Evolutionary conservation across 208 protist genomes (phyloP).

Genomic region (Crithidia bombi): DNA sequence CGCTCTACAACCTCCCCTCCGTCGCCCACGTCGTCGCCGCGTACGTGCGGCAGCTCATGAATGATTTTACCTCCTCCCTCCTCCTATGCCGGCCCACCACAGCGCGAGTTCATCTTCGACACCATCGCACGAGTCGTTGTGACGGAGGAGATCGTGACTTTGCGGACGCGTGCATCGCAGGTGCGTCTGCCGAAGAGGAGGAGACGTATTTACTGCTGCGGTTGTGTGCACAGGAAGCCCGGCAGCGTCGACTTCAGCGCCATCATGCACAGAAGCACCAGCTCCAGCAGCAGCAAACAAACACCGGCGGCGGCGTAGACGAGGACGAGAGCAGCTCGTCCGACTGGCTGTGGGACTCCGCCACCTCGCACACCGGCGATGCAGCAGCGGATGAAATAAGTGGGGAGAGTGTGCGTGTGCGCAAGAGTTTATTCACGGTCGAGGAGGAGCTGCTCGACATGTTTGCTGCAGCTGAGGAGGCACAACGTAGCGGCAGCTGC

Average conservation of each 20-base stretch:
- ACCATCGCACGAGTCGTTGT: too few relatives aligned
- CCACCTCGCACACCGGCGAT: neutral
- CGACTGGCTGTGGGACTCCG: slow-evolving; percentile 8
- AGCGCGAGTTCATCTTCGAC: neutral
- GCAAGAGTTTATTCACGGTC: slow-evolving; percentile 2
- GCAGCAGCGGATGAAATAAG: neutral
- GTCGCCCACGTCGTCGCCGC: slow-evolving; percentile 34
- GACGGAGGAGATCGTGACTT: too few relatives aligned
- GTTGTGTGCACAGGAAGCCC: slow-evolving; percentile 18
- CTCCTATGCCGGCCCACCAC: slow-evolving; percentile 32
- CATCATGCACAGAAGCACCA: neutral
- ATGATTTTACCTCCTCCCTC: slow-evolving; percentile 49
- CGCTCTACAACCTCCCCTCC: slow-evolving; percentile 39
- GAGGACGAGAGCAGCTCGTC: neutral
- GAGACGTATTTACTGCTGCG: slow-evolving; percentile 29
- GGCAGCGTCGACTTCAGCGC: neutral
- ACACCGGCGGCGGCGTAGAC: neutral
- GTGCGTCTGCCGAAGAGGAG: slow-evolving; percentile 29
- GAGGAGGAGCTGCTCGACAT: slow-evolving; percentile 46
- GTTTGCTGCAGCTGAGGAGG: slow-evolving; percentile 22
- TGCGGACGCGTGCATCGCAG: too few relatives aligned
- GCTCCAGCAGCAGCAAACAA: neutral
- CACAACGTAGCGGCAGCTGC: neutral
- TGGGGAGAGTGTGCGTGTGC: neutral
- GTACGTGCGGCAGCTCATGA: slow-evolving; percentile 59